Conservation (phyloP, 1,284 basidiomycete genomes). For the Melanopsichium pennsylvanicum region DNA sequence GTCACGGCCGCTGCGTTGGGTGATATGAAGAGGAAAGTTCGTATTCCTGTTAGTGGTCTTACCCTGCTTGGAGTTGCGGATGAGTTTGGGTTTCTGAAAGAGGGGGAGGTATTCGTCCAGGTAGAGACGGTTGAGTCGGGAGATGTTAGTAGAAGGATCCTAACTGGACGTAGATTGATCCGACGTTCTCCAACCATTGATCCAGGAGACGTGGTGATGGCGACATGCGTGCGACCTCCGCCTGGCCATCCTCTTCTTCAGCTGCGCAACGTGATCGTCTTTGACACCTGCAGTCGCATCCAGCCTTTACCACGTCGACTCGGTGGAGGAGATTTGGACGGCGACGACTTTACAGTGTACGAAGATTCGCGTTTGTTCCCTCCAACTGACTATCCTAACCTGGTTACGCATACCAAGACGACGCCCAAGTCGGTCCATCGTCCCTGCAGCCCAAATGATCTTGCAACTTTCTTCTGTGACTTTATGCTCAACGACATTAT, state of each 20-base stretch:
- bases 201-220: conserved; percentile 40
- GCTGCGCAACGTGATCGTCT: conserved; percentile 47
- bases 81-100: conserved; percentile 36
- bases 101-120: conserved; percentile 38
- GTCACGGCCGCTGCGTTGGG: conserved; percentile 30
- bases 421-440: conserved; percentile 69
- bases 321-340: conserved; percentile 45
- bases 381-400: conserved; percentile 59
- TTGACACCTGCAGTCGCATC: conserved; percentile 19
- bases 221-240: conserved; percentile 27
- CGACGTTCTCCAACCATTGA: conserved; percentile 43
- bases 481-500: conserved; percentile 71
- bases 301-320: conserved; percentile 35
- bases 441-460: conserved; percentile 72
- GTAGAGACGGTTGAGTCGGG: conserved; percentile 17
- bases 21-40: conserved; percentile 44
- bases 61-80: conserved; percentile 40
- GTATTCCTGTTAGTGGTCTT: conserved; percentile 26
- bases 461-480: conserved; percentile 77
- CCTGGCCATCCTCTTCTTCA: conserved; percentile 34
- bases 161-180: conserved; percentile 37
- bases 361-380: conserved; percentile 70
- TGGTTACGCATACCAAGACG: conserved; percentile 67
- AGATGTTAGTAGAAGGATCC: conserved; percentile 8
- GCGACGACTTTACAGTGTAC: conserved; percentile 68